These are phyloP conservation scores for Xylaria sp. DNA, from an alignment of 2,329 filamentous ascomycete genomes.

Conservation along the genomic window DNA sequence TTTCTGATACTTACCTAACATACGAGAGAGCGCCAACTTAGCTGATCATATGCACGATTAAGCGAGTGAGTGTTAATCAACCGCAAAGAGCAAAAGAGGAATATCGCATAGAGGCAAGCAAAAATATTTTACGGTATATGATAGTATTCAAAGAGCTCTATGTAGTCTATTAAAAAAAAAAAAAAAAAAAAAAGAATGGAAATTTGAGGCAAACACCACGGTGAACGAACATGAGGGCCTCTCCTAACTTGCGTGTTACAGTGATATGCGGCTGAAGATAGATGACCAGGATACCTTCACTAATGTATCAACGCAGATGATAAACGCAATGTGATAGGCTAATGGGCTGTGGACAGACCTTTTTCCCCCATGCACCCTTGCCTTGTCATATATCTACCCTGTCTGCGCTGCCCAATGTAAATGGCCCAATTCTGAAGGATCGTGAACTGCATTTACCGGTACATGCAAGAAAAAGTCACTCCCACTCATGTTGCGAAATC, in stretches of 20 bases:
- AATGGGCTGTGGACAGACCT: not conserved
- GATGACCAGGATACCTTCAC: not conserved
- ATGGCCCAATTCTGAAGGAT: not conserved
- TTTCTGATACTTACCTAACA: not conserved
- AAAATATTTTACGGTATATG: not conserved
- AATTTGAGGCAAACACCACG: not conserved
- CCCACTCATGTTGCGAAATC: too few relatives aligned
- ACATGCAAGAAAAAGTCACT: too few relatives aligned
- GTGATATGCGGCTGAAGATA: slow-evolving; percentile 28
- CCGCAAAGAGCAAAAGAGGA: not conserved
- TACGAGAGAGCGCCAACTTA: not conserved
- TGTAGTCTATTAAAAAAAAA: not conserved
- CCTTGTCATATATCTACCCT: not conserved
- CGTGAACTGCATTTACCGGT: not conserved
- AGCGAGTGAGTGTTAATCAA: not conserved
- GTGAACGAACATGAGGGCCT: not conserved
- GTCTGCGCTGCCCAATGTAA: not conserved
- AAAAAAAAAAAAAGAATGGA: not conserved
- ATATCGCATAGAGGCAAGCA: not conserved
- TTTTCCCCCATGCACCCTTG: not conserved
- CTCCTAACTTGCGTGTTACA: not conserved
- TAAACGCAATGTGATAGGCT: not conserved
- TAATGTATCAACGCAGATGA: not conserved
- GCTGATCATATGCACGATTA: not conserved
- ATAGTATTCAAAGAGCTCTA: not conserved